Evolutionary conservation across 78 protist genomes (phyloP).

Genomic region (Capsaspora owczarzaki): DNA sequence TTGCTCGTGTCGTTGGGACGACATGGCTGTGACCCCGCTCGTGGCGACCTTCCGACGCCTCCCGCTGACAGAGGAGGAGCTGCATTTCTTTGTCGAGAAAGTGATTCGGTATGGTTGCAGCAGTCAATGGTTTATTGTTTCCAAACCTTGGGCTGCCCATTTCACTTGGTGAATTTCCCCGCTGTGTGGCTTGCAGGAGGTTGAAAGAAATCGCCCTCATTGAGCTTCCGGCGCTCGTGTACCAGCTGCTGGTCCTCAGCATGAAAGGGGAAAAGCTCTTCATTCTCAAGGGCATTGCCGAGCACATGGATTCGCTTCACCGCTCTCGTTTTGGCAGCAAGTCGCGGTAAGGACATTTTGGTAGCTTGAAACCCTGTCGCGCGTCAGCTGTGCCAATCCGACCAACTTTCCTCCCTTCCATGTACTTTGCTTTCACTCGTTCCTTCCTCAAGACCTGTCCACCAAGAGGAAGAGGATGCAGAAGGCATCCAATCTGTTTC

Average conservation of each 20-base stretch:
- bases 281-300: background rate
- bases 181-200: no score
- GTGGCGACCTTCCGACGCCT: background rate
- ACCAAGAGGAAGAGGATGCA: no score
- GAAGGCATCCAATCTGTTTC: no score
- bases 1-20: background rate
- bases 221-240: constrained; percentile 1
- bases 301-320: background rate
- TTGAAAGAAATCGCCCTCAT: background rate
- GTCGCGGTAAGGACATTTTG: no score
- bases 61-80: background rate
- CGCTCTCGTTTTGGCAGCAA: background rate
- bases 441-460: no score
- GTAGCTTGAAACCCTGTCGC: no score
- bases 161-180: no score
- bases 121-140: no score
- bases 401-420: no score
- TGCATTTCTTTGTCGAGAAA: background rate
- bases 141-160: no score
- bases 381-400: no score
- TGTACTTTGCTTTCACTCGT: no score
- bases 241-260: constrained; percentile 1
- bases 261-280: background rate
- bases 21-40: background rate
- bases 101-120: background rate